Evolutionary conservation across 2,329 filamentous ascomycete species (phyloP), one percentile per base, ranked within the genome.

Genomic region (Xylaria sp.): DNA sequence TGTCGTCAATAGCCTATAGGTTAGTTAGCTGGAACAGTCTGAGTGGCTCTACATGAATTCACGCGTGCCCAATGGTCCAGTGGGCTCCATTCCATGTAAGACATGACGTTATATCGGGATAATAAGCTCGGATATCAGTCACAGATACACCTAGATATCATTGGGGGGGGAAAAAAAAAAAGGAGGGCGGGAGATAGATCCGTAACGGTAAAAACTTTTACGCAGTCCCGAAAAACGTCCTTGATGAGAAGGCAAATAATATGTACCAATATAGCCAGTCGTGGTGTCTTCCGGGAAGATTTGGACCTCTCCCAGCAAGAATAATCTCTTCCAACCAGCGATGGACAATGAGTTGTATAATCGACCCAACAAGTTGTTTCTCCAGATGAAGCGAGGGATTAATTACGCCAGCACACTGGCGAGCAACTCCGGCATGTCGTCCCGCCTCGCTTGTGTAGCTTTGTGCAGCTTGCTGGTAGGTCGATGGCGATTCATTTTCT

Each of bases 391-490:
- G 39, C 22, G 27, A 44, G 53, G 38, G 7, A 42, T 33, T 20
- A 3, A 61, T 53, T 58, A 57, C 44, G 29, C 39, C 33, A 47
- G 39, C n/a, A 50, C 53, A 20, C 65, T 66, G 39, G 47, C 53
- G 50, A 42, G 54, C 17, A 31, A 36, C 31, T 25, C 31, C 38
- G 27, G 15, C 25, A 60, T 27, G 51, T 31, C 55, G 63, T 63
- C 49, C 36, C 61, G 59, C 63, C 38, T 65, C 33, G 55, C 59
- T 50, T 68, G 66, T 68, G 63, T 63, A 38, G 60, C 63, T 22
- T 51, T 47, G 60, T 69, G 63, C 60, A 54, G 29, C 56, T 20
- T 13, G 17, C 29, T 60, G 55, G 58, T 66, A 66, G 57, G 63
- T 38, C 55, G 20, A 49, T 25, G 53, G 47, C 31, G 47, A 51